A percentile compares a stretch with the other conserved stretches of the same genome.
Evolutionary conservation across 1,284 basidiomycete genomes (phyloP).

Genomic region (Fomitopsis schrenkii): DNA sequence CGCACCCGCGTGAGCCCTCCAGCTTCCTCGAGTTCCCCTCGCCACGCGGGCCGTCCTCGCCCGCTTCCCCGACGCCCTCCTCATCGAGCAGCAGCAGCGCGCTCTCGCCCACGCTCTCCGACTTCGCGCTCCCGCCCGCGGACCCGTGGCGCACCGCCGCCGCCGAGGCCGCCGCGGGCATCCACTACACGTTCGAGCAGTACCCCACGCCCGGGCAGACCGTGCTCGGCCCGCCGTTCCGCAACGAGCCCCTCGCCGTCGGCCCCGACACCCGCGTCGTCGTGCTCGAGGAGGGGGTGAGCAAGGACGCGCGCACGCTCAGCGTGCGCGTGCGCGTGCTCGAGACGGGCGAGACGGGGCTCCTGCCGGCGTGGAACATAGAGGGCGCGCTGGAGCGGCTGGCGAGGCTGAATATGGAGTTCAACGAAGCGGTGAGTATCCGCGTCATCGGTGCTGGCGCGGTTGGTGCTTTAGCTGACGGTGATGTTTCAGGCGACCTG

Average conservation of each 20-base stretch:
- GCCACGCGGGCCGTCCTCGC: neutral
- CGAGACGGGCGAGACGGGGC: conserved; percentile 17
- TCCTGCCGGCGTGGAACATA: conserved; percentile 25
- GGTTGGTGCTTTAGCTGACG: neutral
- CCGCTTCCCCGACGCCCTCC: neutral
- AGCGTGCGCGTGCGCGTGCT: conserved; percentile 20
- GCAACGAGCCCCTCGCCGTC: conserved; percentile 23
- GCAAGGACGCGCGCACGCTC: conserved; percentile 15
- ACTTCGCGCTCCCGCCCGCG: conserved; percentile 9
- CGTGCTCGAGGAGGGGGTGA: conserved; percentile 21
- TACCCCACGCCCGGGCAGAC: conserved; percentile 22
- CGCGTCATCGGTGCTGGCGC: neutral
- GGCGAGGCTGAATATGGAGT: conserved; percentile 27
- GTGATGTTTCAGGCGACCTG: conserved; percentile 15
- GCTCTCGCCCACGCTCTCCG: conserved; percentile 2
- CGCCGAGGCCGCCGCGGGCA: conserved; percentile 22
- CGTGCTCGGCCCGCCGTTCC: conserved; percentile 20
- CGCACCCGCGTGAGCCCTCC: neutral
- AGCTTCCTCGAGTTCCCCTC: conserved; percentile 6
- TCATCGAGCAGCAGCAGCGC: neutral
- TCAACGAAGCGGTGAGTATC: conserved; percentile 28
- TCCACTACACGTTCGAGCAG: conserved; percentile 24
- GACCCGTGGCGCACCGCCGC: conserved; percentile 19
- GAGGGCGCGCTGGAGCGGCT: conserved; percentile 27
- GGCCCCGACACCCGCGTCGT: conserved; percentile 20